Percentiles rank a stretch among this genome's conserved stretches.
phyloP scores from a whole-genome alignment of 2,329 filamentous ascomycete species.

The Pseudocercospora pini-densiflorae region DNA sequence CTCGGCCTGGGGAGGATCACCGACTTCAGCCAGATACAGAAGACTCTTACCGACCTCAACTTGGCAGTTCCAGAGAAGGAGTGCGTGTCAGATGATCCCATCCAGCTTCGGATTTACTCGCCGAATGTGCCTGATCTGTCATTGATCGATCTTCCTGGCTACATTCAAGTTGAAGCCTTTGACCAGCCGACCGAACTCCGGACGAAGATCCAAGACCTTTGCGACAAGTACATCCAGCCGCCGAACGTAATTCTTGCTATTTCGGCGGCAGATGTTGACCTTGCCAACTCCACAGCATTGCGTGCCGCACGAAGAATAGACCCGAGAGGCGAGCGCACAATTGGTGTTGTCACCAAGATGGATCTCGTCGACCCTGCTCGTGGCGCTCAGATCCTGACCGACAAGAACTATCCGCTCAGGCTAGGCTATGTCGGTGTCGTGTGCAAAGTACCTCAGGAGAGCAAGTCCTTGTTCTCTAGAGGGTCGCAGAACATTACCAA shows the following conservation, averaged over 20 bases:
- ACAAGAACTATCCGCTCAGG: constrained; percentile 92
- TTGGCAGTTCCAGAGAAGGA: constrained; percentile 86
- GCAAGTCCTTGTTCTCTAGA: constrained; percentile 77
- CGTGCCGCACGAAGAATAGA: constrained; percentile 90
- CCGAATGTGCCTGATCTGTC: constrained; percentile 94
- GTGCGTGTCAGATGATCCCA: constrained; percentile 95
- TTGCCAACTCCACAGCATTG: constrained; percentile 93
- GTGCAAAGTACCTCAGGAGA: constrained; percentile 72
- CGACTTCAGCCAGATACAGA: constrained; percentile 90
- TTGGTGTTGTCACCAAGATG: constrained; percentile 99
- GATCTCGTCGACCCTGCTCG: constrained; percentile 86
- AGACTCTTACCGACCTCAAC: constrained; percentile 93
- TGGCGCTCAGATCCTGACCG: constrained; percentile 77
- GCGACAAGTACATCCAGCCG: constrained; percentile 96
- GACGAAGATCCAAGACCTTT: constrained; percentile 93
- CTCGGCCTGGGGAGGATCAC: constrained; percentile 86
- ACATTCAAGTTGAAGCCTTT: constrained; percentile 92
- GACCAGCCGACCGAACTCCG: constrained; percentile 92
- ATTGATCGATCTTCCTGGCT: constrained; percentile 93
- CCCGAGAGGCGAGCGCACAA: constrained; percentile 91
- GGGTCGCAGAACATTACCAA: constrained; percentile 78
- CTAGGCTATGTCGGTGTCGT: constrained; percentile 96
- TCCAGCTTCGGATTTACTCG: constrained; percentile 93
- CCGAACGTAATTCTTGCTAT: constrained; percentile 98
- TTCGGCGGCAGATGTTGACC: constrained; percentile 94